phyloP scores from a whole-genome alignment of 768 basidiomycete species.

The Butyriboletus loyo region DNA sequence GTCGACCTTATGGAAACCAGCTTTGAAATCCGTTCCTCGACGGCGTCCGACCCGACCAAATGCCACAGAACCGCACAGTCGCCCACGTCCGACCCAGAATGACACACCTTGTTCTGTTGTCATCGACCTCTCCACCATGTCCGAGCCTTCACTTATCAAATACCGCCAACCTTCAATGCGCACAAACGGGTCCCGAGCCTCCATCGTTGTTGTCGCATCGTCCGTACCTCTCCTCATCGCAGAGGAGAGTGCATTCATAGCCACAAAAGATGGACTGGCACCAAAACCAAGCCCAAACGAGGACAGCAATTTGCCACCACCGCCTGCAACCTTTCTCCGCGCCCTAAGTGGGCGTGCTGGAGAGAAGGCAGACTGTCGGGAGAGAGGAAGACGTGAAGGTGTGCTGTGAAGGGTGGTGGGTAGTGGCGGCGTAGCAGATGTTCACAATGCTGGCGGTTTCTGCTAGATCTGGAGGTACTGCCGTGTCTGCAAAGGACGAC shows the following conservation, averaged over 20 bases:
- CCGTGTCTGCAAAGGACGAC: neutral
- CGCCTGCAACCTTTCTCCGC: conserved; percentile 11
- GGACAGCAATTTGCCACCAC: conserved; percentile 2
- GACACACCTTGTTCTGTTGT: neutral
- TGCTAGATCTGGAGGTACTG: neutral
- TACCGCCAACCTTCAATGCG: neutral
- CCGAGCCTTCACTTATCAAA: neutral
- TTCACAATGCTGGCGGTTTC: neutral
- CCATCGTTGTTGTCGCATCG: neutral
- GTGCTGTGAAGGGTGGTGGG: too few relatives aligned
- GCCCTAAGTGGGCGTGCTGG: conserved; percentile 17
- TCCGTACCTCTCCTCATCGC: conserved; percentile 1
- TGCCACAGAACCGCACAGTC: neutral
- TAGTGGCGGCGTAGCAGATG: neutral
- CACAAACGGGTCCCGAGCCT: neutral
- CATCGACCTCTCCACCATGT: neutral
- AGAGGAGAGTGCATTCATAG: too few relatives aligned
- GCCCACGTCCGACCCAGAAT: neutral
- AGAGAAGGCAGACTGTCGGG: conserved; percentile 6
- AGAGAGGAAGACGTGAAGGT: neutral
- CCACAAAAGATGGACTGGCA: neutral
- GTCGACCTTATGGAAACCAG: neutral
- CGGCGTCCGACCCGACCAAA: neutral
- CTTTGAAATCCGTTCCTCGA: neutral
- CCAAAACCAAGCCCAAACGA: neutral